Percentiles rank a stretch among this genome's conserved stretches.
Evolutionary conservation across 768 basidiomycete species (phyloP).

Genomic region (Suillus cothurnatus): DNA sequence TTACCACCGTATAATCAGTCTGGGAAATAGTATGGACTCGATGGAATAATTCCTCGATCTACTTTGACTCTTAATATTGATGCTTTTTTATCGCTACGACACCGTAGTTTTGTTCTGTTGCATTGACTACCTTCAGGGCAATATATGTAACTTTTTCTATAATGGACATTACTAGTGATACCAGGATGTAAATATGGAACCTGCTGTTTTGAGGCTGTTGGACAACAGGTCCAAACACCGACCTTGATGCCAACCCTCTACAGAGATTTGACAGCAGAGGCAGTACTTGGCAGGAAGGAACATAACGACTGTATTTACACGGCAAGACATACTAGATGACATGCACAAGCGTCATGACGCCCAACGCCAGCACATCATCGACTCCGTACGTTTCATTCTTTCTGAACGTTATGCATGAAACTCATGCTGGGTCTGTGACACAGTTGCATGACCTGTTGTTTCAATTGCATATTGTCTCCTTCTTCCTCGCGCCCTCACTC

Average conservation of each 20-base stretch:
- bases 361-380: constrained; percentile 70
- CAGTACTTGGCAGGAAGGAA: background rate
- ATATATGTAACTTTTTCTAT: background rate
- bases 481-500: constrained; percentile 73
- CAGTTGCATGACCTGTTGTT: constrained; percentile 74
- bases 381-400: constrained; percentile 50
- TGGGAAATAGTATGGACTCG: constrained; percentile 13
- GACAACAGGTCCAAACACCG: constrained; percentile 34
- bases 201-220: constrained; percentile 4
- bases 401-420: constrained; percentile 12
- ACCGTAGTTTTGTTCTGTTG: constrained; percentile 3
- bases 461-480: constrained; percentile 75
- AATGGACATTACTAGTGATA: constrained; percentile 3
- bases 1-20: constrained; percentile 10
- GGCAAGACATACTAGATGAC: constrained; percentile 35
- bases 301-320: background rate
- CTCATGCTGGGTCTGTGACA: constrained; percentile 10
- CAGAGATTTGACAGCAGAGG: background rate
- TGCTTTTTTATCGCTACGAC: constrained; percentile 6
- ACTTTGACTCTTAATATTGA: background rate
- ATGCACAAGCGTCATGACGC: constrained; percentile 67
- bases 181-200: background rate
- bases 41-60: background rate
- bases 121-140: background rate
- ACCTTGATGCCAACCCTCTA: constrained; percentile 7